phyloP scores from a whole-genome alignment of 192 early-diverging fungal species.

The Fimicolochytrium jonesii region DNA sequence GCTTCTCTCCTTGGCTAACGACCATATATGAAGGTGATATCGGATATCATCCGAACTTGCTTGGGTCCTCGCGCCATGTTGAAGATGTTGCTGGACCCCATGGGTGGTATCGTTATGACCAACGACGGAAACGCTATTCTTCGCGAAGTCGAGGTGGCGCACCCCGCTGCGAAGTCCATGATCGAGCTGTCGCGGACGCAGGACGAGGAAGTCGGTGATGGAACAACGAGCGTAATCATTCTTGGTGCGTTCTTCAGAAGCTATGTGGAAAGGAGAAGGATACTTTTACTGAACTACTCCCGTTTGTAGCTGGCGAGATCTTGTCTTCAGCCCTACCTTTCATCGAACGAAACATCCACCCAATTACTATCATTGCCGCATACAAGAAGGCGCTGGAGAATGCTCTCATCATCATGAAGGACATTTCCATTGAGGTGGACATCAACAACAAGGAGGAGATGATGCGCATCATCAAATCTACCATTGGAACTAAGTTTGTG shows the following conservation, averaged over 20 bases:
- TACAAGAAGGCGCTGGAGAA: slow-evolving; percentile 94
- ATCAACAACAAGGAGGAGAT: slow-evolving; percentile 82
- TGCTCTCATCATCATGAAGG: slow-evolving; percentile 76
- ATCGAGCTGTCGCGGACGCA: slow-evolving; percentile 98
- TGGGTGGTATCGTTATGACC: slow-evolving; percentile 98
- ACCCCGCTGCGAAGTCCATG: slow-evolving; percentile 99
- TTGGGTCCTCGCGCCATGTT: slow-evolving; percentile 98
- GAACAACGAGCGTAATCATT: slow-evolving; percentile 98
- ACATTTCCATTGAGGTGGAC: slow-evolving; percentile 82
- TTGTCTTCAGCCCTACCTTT: slow-evolving; percentile 86
- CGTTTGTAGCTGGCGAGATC: slow-evolving; percentile 83
- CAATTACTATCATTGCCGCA: slow-evolving; percentile 91
- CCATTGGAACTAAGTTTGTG: slow-evolving; percentile 96
- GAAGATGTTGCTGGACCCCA: slow-evolving; percentile 99
- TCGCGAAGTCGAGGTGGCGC: slow-evolving; percentile 98
- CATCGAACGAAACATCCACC: slow-evolving; percentile 96
- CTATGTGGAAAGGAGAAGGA: not conserved
- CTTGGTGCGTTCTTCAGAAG: slow-evolving; percentile 61
- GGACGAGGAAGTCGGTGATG: slow-evolving; percentile 99
- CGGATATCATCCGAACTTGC: slow-evolving; percentile 98
- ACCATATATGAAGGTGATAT: too few species aligned
- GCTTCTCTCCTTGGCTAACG: too few species aligned
- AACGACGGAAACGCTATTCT: slow-evolving; percentile 99
- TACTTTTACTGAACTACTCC: not conserved
- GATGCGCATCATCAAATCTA: slow-evolving; percentile 84